Percentiles rank a stretch among this genome's conserved stretches.
Conservation (phyloP, 345 rosid genomes). For the Pugionium dolabratum region DNA sequence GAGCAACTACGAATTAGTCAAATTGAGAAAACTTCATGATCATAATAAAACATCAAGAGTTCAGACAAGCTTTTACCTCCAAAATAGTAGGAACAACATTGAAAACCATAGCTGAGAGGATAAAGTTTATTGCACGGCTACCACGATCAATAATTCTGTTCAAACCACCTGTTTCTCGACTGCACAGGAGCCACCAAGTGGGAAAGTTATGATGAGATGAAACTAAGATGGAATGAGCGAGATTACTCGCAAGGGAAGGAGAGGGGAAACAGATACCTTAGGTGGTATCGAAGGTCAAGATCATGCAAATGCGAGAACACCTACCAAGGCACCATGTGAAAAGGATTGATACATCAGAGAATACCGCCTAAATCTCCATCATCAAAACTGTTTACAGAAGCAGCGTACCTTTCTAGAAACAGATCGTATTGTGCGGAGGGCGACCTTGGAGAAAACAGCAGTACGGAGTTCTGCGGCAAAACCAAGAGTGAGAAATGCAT, state of each 20-base stretch:
- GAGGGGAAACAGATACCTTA: constrained; percentile 54
- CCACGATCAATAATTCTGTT: constrained; percentile 95
- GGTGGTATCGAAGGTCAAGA: constrained; percentile 90
- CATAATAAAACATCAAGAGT: constrained; percentile 16
- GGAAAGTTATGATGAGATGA: constrained; percentile 28
- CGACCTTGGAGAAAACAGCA: constrained; percentile 93
- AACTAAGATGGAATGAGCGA: constrained; percentile 5
- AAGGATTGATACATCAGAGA: constrained; percentile 3
- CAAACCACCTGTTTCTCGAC: constrained; percentile 97
- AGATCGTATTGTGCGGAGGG: constrained; percentile 82
- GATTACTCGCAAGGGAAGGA: constrained; percentile 2
- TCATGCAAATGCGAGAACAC: constrained; percentile 94
- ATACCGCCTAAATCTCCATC: not conserved
- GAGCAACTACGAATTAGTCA: not conserved
- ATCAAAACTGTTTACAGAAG: not conserved
- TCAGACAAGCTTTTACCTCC: constrained; percentile 60
- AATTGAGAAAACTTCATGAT: constrained; percentile 9
- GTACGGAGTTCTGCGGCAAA: constrained; percentile 75
- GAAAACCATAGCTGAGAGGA: constrained; percentile 94
- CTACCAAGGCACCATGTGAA: constrained; percentile 43
- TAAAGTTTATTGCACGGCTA: constrained; percentile 98
- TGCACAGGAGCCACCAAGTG: constrained; percentile 42
- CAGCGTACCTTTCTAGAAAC: constrained; percentile 82
- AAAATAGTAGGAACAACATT: constrained; percentile 89
- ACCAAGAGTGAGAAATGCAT: constrained; percentile 16